Percentiles rank a stretch among this genome's conserved stretches.
These are phyloP conservation scores for Camellia oleifera DNA, from an alignment of 179 eudicot genomes.

Conservation along the genomic window DNA sequence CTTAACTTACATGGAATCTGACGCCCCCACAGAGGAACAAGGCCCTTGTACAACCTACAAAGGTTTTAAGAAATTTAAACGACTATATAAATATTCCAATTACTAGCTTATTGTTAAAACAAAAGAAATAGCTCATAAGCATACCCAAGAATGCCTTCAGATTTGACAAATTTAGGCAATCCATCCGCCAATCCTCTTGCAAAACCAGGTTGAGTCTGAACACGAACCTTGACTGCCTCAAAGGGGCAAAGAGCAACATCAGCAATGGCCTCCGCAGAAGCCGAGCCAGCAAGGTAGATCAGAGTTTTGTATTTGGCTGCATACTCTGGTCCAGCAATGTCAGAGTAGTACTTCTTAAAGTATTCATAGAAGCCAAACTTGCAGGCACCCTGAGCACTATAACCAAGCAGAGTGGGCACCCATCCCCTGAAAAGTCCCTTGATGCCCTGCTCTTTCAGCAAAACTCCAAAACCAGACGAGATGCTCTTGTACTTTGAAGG, in stretches of 20 bases:
- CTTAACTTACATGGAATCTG: slow-evolving; percentile 82
- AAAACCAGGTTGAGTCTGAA: slow-evolving; percentile 84
- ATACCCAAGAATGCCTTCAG: slow-evolving; percentile 76
- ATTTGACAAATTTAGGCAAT: slow-evolving; percentile 65
- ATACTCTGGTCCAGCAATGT: slow-evolving; percentile 74
- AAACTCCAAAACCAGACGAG: slow-evolving; percentile 66
- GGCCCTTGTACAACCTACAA: slow-evolving; percentile 80
- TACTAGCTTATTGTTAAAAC: background rate
- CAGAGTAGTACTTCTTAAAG: slow-evolving; percentile 88
- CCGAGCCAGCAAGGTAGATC: slow-evolving; percentile 80
- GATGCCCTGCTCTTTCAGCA: slow-evolving; percentile 72
- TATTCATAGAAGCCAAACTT: slow-evolving; percentile 82
- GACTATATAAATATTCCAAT: background rate
- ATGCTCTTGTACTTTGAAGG: slow-evolving; percentile 75
- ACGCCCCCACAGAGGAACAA: slow-evolving; percentile 96
- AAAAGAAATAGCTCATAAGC: background rate
- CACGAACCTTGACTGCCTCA: slow-evolving; percentile 87
- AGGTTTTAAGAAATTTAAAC: background rate
- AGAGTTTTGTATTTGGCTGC: slow-evolving; percentile 70
- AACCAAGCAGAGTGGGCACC: slow-evolving; percentile 86
- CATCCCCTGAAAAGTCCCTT: slow-evolving; percentile 83
- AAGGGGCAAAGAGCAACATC: slow-evolving; percentile 82
- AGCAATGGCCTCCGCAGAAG: slow-evolving; percentile 83
- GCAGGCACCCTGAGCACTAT: slow-evolving; percentile 95
- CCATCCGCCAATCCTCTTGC: slow-evolving; percentile 81